Percentiles rank a stretch among this genome's conserved stretches.
These are phyloP conservation scores for Fusarium sp. DNA, from an alignment of 2,329 filamentous ascomycete species.

Conservation along the genomic window DNA sequence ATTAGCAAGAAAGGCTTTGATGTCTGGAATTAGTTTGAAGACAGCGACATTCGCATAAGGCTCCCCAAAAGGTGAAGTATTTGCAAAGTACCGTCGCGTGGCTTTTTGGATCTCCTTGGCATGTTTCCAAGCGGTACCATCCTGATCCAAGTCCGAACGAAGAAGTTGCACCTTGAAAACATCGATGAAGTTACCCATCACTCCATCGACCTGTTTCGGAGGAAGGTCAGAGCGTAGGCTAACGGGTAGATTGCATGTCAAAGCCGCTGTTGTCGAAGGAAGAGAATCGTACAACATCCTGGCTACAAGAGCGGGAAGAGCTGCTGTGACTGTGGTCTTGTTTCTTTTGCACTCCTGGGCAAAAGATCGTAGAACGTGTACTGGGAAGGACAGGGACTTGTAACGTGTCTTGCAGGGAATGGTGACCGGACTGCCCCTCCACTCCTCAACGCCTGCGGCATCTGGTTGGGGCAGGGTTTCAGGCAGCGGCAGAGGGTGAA, in stretches of 20 bases:
- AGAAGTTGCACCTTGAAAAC: neutral
- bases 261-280: neutral
- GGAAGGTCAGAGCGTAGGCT: neutral
- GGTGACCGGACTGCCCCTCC: neutral
- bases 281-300: neutral
- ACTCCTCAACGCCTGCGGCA: neutral
- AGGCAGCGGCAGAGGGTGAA: neutral
- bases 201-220: neutral
- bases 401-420: neutral
- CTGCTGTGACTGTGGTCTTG: neutral
- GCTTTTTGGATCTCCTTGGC: conserved; percentile 2
- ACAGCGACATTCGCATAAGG: neutral
- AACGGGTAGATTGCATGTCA: conserved; percentile 9
- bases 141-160: neutral
- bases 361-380: neutral
- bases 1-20: neutral
- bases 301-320: conserved; percentile 5
- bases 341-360: conserved; percentile 5
- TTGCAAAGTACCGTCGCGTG: conserved; percentile 7
- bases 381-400: neutral
- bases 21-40: neutral
- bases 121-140: neutral
- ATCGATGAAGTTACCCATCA: conserved; percentile 7
- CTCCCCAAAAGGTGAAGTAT: neutral
- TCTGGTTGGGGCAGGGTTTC: neutral